Base-by-base conservation (phyloP, 2,329 filamentous ascomycete genomes). In the Pseudopithomyces chartarum region DNA sequence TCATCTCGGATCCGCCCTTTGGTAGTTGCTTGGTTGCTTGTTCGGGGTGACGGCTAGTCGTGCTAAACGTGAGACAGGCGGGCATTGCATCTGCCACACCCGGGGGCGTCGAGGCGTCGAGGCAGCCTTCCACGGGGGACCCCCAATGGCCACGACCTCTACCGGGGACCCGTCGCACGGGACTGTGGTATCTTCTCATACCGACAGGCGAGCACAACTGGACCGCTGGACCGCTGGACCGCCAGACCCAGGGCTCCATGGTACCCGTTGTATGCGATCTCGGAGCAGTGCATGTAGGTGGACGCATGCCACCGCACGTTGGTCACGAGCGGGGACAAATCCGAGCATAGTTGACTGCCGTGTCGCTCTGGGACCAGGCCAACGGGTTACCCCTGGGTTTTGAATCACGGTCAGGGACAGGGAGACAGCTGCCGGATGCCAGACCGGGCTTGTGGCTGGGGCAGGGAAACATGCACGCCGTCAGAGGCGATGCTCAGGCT, bases 381-480 rank as follows among this genome's bases (percentile, higher is more conserved):
- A 61, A 60, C 61, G 71, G 71, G 60, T 55, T 56, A 49, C 53
- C 23, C 52, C 53, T 51, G 53, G 43, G 36, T 59, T 59, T 67
- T 42, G 38, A 56, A 60, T 56, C 49, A 61, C 58, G 56, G 69
- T 64, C 64, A 66, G 65, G 58, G 52, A 62, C 66, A 65, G 68
- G 58, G 60, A 64, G 65, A 69, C 65, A 67, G 66, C 63, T 71
- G 69, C 70, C 63, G 70, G 66, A 67, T 51, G 62, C 65, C 66
- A 57, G 70, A 73, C 68, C 70, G 61, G 68, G 70, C 57, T 68
- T 66, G 63, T 71, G 71, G 71, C 68, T 68, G 67, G 57, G 33
- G 54, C 51, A 49, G 56, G 50, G 32, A 59, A 52, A 40, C 57
- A 62, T 56, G 66, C 65, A 58, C 33, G 32, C 61, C 47, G 34